phyloP scores from a whole-genome alignment of 1,284 basidiomycete species.

The Flammula alnicola region DNA sequence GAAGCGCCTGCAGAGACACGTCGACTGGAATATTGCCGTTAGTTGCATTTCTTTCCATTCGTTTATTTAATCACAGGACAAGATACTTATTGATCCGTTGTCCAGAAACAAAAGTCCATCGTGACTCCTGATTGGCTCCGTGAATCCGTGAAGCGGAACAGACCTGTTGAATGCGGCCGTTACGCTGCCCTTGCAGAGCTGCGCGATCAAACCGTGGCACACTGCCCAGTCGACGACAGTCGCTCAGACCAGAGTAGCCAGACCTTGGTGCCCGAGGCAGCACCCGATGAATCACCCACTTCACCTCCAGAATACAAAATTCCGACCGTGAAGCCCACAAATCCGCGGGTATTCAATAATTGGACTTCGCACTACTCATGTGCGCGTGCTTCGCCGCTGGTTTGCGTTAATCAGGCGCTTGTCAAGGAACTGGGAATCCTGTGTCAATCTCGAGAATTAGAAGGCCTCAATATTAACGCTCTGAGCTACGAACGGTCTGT shows the following conservation, averaged over 20 bases:
- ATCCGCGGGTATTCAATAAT: slow-evolving; percentile 26
- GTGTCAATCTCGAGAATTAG: slow-evolving; percentile 58
- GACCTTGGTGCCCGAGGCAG: background rate
- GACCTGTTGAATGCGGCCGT: slow-evolving; percentile 50
- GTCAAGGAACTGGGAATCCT: slow-evolving; percentile 63
- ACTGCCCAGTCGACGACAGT: slow-evolving; percentile 42
- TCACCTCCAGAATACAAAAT: slow-evolving; percentile 8
- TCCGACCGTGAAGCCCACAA: slow-evolving; percentile 23
- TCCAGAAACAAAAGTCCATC: slow-evolving; percentile 63
- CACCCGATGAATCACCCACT: slow-evolving; percentile 1
- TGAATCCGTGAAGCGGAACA: slow-evolving; percentile 51
- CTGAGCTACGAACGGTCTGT: slow-evolving; percentile 72
- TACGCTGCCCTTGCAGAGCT: slow-evolving; percentile 60
- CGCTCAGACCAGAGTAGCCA: background rate
- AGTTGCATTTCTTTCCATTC: slow-evolving; percentile 30
- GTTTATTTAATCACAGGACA: background rate
- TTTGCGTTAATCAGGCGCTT: slow-evolving; percentile 68
- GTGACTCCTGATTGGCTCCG: slow-evolving; percentile 73
- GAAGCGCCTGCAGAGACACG: slow-evolving; percentile 68
- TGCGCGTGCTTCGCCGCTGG: slow-evolving; percentile 61
- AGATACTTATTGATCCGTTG: background rate
- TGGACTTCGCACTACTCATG: slow-evolving; percentile 58
- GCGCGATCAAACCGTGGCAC: slow-evolving; percentile 45
- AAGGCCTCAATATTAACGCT: slow-evolving; percentile 66
- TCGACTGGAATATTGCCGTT: slow-evolving; percentile 67